Conservation (phyloP, 805 yeast genomes). For the Ogataea wickerhamii region DNA sequence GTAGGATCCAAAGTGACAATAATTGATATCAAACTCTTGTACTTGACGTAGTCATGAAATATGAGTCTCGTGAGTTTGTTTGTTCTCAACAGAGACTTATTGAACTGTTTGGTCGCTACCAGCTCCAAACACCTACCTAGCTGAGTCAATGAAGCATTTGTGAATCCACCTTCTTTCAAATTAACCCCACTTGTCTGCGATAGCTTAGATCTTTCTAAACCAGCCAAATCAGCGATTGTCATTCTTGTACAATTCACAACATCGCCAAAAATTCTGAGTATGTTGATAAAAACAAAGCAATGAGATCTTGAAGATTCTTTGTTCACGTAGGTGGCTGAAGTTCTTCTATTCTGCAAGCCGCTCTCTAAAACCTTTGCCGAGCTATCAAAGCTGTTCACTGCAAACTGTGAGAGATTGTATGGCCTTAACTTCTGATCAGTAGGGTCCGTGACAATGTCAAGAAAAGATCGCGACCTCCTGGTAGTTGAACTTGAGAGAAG, state of each 20-base stretch:
- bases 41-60: conserved; percentile 40
- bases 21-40: conserved; percentile 30
- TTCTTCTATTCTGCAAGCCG: conserved; percentile 37
- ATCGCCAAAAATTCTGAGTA: conserved; percentile 24
- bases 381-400: conserved; percentile 35
- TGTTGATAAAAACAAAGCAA: conserved; percentile 44
- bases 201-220: conserved; percentile 46
- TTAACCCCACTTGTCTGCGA: conserved; percentile 45
- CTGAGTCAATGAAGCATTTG: conserved; percentile 47
- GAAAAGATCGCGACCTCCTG: conserved; percentile 25
- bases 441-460: conserved; percentile 41
- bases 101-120: conserved; percentile 36
- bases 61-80: conserved; percentile 48
- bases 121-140: conserved; percentile 46
- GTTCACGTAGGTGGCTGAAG: conserved; percentile 43
- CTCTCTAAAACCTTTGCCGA: conserved; percentile 37
- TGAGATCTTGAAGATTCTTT: conserved; percentile 48
- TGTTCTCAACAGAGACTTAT: conserved; percentile 43
- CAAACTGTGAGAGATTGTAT: conserved; percentile 37
- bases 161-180: conserved; percentile 45
- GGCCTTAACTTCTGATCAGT: conserved; percentile 44
- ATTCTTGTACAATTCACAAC: conserved; percentile 34
- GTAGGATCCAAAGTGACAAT: conserved; percentile 38
- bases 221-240: conserved; percentile 49
- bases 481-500: conserved; percentile 28